Conservation (phyloP, 2,329 filamentous ascomycete species). For the Ambrosiella xylebori region DNA sequence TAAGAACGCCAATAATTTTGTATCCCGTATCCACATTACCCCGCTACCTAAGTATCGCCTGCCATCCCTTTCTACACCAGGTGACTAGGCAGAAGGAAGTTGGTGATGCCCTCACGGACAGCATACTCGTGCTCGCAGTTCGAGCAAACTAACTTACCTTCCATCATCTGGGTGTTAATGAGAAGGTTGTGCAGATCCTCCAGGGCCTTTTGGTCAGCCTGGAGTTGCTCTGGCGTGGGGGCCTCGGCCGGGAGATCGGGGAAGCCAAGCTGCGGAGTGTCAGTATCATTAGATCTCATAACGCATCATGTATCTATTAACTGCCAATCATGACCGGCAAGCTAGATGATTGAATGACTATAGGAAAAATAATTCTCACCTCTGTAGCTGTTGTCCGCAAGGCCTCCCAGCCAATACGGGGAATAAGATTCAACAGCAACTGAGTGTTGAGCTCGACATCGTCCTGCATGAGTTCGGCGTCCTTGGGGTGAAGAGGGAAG, state of each 20-base stretch:
- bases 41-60: neutral
- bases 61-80: slow-evolving; percentile 38
- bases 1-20: neutral
- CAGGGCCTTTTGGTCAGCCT: slow-evolving; percentile 50
- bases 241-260: slow-evolving; percentile 50
- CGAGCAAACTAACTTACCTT: slow-evolving; percentile 78
- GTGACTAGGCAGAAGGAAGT: slow-evolving; percentile 87
- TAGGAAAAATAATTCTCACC: slow-evolving; percentile 29
- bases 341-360: neutral
- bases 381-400: slow-evolving; percentile 60
- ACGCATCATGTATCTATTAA: neutral
- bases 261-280: slow-evolving; percentile 52
- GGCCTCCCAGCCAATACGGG: slow-evolving; percentile 75
- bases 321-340: neutral
- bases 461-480: slow-evolving; percentile 75
- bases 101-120: slow-evolving; percentile 89
- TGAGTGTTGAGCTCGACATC: slow-evolving; percentile 66
- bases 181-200: slow-evolving; percentile 66
- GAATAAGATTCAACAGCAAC: slow-evolving; percentile 71
- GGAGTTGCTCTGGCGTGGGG: slow-evolving; percentile 43
- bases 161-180: slow-evolving; percentile 74
- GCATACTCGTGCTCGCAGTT: slow-evolving; percentile 88
- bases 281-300: neutral
- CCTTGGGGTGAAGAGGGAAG: slow-evolving; percentile 82
- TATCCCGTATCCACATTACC: neutral